These are phyloP conservation scores for Bisporella sp. DNA, from an alignment of 2,329 filamentous ascomycete genomes.

Conservation along the genomic window DNA sequence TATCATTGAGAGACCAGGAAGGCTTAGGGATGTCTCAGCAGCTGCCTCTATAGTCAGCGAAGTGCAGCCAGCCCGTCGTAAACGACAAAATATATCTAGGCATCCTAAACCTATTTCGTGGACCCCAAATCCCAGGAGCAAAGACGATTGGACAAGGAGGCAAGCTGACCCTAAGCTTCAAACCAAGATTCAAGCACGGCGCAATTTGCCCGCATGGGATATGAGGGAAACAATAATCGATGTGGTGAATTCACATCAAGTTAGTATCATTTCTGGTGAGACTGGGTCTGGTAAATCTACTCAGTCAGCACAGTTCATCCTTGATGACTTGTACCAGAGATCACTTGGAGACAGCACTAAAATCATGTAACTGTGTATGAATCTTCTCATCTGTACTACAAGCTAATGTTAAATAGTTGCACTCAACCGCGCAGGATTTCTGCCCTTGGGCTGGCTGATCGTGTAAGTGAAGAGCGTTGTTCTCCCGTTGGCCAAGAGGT, in stretches of 20 bases:
- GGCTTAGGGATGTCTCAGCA: conserved; percentile 74
- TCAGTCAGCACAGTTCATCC: conserved; percentile 90
- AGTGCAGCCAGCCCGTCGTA: conserved; percentile 17
- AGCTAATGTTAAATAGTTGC: conserved; percentile 39
- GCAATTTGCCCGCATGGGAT: conserved; percentile 80
- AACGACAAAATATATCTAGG: conserved; percentile 30
- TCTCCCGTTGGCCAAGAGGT: conserved; percentile 77
- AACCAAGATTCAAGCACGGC: conserved; percentile 67
- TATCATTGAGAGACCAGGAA: conserved; percentile 82
- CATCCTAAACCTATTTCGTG: conserved; percentile 57
- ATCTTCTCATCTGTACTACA: neutral
- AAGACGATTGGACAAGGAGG: conserved; percentile 61
- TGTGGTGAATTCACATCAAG: conserved; percentile 70
- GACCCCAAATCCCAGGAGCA: conserved; percentile 51
- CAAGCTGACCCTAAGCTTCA: conserved; percentile 60
- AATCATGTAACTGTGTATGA: conserved; percentile 51
- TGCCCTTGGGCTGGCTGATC: conserved; percentile 85
- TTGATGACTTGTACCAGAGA: conserved; percentile 79
- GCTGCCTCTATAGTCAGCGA: conserved; percentile 63
- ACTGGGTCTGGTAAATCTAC: conserved; percentile 97
- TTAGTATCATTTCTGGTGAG: conserved; percentile 95
- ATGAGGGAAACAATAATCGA: conserved; percentile 70
- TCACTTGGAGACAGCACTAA: conserved; percentile 72
- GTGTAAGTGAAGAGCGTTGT: conserved; percentile 89
- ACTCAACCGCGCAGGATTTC: conserved; percentile 94